Conservation (phyloP, 116 monocot genomes). For the Iris pallida region DNA sequence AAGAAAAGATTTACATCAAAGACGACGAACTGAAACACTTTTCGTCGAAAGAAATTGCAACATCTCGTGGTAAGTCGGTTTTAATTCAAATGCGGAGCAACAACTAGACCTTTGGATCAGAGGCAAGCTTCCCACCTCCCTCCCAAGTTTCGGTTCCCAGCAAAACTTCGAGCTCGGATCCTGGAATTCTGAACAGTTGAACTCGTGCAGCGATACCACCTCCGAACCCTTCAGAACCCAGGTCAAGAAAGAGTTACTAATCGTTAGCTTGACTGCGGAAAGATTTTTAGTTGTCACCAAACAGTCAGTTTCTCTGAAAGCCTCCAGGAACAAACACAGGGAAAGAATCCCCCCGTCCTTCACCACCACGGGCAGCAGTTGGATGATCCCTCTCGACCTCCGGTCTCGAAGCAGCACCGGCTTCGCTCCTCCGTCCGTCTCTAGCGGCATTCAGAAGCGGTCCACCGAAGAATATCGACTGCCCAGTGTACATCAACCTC, state of each 20-base stretch:
- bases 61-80: neutral
- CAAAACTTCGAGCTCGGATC: neutral
- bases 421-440: conserved; percentile 25
- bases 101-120: neutral
- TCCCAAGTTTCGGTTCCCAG: neutral
- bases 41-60: neutral
- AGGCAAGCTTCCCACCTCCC: neutral
- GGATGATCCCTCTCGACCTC: conserved; percentile 27
- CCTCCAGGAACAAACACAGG: conserved; percentile 50
- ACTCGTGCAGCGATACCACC: neutral
- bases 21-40: neutral
- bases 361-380: conserved; percentile 4
- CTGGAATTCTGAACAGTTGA: neutral
- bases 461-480: conserved; percentile 95
- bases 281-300: conserved; percentile 1
- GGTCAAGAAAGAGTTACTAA: neutral
- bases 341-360: conserved; percentile 23
- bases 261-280: conserved; percentile 1
- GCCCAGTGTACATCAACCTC: conserved; percentile 63
- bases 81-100: neutral
- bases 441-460: conserved; percentile 53
- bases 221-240: neutral
- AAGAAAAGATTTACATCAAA: neutral
- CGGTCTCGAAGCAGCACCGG: conserved; percentile 2
- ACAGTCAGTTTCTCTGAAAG: conserved; percentile 36